Evolutionary conservation across 176 grass and related monocot genomes (phyloP).

Genomic region (Aechmea fasciata): DNA sequence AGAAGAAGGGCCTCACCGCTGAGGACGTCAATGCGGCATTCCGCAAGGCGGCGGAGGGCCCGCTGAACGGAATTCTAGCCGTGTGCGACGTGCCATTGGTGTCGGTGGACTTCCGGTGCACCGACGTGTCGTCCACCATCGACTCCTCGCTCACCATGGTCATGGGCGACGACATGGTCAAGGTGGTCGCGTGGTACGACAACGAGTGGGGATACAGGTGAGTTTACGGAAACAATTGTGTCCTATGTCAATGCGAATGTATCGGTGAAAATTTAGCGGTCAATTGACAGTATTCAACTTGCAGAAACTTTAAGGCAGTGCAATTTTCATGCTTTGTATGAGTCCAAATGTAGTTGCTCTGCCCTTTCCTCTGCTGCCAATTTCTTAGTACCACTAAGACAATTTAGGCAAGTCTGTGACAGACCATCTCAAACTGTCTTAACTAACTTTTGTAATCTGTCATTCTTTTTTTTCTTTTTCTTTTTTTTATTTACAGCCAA

Average conservation of each 20-base stretch:
- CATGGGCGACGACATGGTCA: constrained; percentile 99
- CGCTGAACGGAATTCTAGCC: constrained; percentile 54
- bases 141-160: constrained; percentile 93
- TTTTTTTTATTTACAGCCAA: constrained; percentile 58
- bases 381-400: no score
- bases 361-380: no score
- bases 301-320: no score
- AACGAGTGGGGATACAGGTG: constrained; percentile 99
- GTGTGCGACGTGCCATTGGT: constrained; percentile 87
- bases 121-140: constrained; percentile 75
- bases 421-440: background rate
- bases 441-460: background rate
- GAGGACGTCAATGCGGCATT: constrained; percentile 86
- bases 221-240: background rate
- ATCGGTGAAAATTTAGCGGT: no score
- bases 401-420: no score
- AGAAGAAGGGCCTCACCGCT: constrained; percentile 65
- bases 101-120: constrained; percentile 93
- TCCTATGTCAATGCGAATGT: no score
- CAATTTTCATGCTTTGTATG: no score
- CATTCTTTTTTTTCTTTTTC: background rate
- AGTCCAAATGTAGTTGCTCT: no score
- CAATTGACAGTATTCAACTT: no score
- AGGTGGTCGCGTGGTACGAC: constrained; percentile 99
- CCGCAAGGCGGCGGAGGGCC: constrained; percentile 56